Percentiles rank a stretch among this genome's conserved stretches.
phyloP scores from a whole-genome alignment of 148 eudicot genomes.

The Simmondsia chinensis region DNA sequence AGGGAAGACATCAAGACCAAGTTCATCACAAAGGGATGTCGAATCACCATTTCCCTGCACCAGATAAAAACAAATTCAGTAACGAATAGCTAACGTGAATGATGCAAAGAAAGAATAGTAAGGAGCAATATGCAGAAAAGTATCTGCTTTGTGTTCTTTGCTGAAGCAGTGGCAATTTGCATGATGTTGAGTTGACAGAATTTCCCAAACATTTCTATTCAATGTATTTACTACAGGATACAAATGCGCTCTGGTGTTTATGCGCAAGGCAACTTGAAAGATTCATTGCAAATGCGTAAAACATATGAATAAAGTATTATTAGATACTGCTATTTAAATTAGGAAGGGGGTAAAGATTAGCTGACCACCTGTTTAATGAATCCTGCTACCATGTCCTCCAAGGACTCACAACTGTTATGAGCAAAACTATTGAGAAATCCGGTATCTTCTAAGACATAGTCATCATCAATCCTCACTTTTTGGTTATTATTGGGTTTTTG shows the following conservation, averaged over 20 bases:
- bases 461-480: slow-evolving; percentile 31
- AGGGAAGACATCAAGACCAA: slow-evolving; percentile 29
- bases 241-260: too few relatives aligned
- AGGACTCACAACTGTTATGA: slow-evolving; percentile 34
- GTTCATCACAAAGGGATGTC: slow-evolving; percentile 23
- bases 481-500: slow-evolving; percentile 18
- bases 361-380: slow-evolving; percentile 47
- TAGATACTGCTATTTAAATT: not conserved
- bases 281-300: too few relatives aligned
- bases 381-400: slow-evolving; percentile 65
- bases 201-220: too few relatives aligned
- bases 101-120: too few relatives aligned
- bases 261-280: too few relatives aligned
- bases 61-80: not conserved
- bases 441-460: slow-evolving; percentile 34
- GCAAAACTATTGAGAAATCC: slow-evolving; percentile 29
- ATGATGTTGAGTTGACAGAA: too few relatives aligned
- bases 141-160: too few relatives aligned
- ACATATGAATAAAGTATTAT: not conserved
- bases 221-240: too few relatives aligned
- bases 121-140: not conserved
- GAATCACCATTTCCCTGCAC: slow-evolving; percentile 44
- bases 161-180: too few relatives aligned
- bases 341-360: not conserved
- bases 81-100: not conserved